Conservation (phyloP, 2,329 filamentous ascomycete genomes). For the Cordyceps pruinosa region DNA sequence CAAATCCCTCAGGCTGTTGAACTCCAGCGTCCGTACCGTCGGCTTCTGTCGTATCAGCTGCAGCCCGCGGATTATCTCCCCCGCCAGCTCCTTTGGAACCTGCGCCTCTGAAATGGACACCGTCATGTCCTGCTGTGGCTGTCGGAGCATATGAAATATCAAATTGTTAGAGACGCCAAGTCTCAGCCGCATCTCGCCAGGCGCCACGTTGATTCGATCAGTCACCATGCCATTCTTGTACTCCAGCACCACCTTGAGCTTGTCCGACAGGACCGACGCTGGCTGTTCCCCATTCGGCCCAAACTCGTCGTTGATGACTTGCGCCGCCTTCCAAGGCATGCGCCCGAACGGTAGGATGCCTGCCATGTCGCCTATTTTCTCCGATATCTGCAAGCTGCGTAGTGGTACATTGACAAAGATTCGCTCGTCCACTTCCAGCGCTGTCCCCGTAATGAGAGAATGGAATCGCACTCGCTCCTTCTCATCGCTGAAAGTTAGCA, state of each 20-base stretch:
- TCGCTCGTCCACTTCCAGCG: conserved; percentile 59
- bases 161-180: conserved; percentile 57
- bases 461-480: conserved; percentile 66
- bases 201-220: conserved; percentile 74
- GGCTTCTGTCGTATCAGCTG: conserved; percentile 48
- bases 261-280: conserved; percentile 68
- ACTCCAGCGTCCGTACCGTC: conserved; percentile 67
- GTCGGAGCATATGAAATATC: conserved; percentile 60
- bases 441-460: conserved; percentile 64
- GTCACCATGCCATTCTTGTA: conserved; percentile 72
- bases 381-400: conserved; percentile 55
- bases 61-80: conserved; percentile 58
- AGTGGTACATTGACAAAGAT: conserved; percentile 65
- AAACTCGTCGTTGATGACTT: conserved; percentile 66
- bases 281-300: conserved; percentile 51
- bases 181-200: conserved; percentile 63
- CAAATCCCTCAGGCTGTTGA: conserved; percentile 59
- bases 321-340: conserved; percentile 58
- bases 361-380: conserved; percentile 43
- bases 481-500: conserved; percentile 70
- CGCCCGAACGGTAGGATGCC: conserved; percentile 43
- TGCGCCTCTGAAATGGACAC: conserved; percentile 66
- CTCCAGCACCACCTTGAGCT: conserved; percentile 66
- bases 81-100: conserved; percentile 52
- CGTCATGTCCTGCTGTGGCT: conserved; percentile 70